These are phyloP conservation scores for Diaporthe sp. DNA, from an alignment of 2,329 filamentous ascomycete species.

Conservation along the genomic window DNA sequence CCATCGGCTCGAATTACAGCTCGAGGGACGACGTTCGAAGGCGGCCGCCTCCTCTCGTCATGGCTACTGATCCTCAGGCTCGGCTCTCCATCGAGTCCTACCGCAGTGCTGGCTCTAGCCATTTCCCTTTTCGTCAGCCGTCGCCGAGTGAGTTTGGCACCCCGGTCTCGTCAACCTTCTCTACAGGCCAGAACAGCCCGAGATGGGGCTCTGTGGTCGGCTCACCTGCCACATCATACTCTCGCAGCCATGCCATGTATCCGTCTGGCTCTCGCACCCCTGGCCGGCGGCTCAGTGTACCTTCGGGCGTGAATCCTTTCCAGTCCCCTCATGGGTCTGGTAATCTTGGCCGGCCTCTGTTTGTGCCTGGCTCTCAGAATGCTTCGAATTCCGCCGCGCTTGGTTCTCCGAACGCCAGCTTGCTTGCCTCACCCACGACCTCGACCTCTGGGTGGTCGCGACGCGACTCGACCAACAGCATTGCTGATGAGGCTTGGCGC, in stretches of 20 bases:
- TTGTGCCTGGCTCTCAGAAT: constrained; percentile 67
- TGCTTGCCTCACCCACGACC: constrained; percentile 75
- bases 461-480: constrained; percentile 73
- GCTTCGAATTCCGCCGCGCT: constrained; percentile 68
- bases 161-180: constrained; percentile 86
- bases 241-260: constrained; percentile 81
- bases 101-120: constrained; percentile 72
- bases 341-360: constrained; percentile 66
- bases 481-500: constrained; percentile 81
- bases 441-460: constrained; percentile 71
- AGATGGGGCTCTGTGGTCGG: constrained; percentile 76
- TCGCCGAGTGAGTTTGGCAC: constrained; percentile 84
- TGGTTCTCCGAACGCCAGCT: constrained; percentile 69
- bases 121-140: constrained; percentile 75
- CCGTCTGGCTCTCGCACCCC: constrained; percentile 73
- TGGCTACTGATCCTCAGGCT: constrained; percentile 81
- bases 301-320: constrained; percentile 81
- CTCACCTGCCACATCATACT: constrained; percentile 80
- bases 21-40: constrained; percentile 76
- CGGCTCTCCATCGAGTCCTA: constrained; percentile 78
- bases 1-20: constrained; percentile 75
- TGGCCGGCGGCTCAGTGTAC: constrained; percentile 84
- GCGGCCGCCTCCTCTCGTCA: constrained; percentile 85
- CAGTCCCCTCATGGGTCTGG: constrained; percentile 70
- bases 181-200: constrained; percentile 82